Evolutionary conservation across 139 green algal species (phyloP), one percentile per base, ranked within the genome.

Genomic region (Ulvella scutata): DNA sequence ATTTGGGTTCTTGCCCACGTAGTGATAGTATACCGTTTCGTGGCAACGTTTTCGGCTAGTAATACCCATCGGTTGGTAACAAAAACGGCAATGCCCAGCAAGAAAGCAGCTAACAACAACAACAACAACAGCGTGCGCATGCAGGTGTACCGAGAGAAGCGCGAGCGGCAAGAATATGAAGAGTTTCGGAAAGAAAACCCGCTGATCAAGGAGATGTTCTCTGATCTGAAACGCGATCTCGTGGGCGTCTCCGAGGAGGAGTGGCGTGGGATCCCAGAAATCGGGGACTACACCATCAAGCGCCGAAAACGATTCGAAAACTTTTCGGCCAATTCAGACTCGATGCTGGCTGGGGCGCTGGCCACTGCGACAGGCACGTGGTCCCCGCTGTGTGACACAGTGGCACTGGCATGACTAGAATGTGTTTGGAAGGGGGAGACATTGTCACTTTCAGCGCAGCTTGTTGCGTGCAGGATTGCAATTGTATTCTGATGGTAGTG

Each of bases 121-220:
- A 26, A 61, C 20, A 61, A 17, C 29, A 17, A 20, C 61, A 10
- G 36, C 13, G 10, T 61, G 62, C 62, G 9, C n/a, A 26, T 67
- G 77, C 82, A 88, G 80, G 90, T 90, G 40, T 82, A 75, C 10
- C 84, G 94, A 2, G 94, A 98, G 81, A 89, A 88, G 44, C 87
- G 91, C 36, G 61, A 96, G 35, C 93, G 95, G 87, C 87, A 96
- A 74, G 86, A 97, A 82, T 88, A 98, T 60, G 91, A 98, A 76
- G 87, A 92, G 83, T 96, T 96, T 79, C 85, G 94, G 21, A 83
- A 79, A 4, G 89, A 93, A 62, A 99, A 99, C 78, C 94, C 94
- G 37, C 98, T 98, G 81, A 98, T 99, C 78, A 93, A 89, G 10
- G 95, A 98, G 85, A 90, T 96, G 85, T 98, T 99, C 90, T 86